phyloP scores from a whole-genome alignment of 306 rosid species.

The Prunus davidiana region DNA sequence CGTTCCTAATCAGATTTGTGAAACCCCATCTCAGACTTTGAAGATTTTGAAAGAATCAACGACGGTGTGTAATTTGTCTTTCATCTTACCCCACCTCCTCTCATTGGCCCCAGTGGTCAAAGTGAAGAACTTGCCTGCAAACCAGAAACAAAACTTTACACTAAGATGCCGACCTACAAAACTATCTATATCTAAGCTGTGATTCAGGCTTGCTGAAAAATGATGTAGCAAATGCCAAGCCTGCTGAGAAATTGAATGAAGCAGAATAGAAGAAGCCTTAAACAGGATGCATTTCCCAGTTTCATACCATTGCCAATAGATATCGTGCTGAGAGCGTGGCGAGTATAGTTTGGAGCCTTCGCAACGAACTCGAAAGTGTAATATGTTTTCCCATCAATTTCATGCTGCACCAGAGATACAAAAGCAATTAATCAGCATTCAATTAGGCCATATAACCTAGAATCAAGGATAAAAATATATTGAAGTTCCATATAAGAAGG shows the following conservation, averaged over 20 bases:
- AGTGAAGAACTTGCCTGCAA: slow-evolving; percentile 88
- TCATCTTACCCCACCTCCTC: slow-evolving; percentile 97
- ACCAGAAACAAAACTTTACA: background rate
- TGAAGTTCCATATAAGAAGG: background rate
- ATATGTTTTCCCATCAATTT: slow-evolving; percentile 72
- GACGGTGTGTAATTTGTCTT: slow-evolving; percentile 70
- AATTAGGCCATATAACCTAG: background rate
- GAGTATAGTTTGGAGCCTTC: slow-evolving; percentile 90
- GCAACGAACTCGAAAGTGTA: slow-evolving; percentile 85
- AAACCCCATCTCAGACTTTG: slow-evolving; percentile 36
- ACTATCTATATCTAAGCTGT: background rate
- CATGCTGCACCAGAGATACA: slow-evolving; percentile 54
- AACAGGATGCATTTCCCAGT: background rate
- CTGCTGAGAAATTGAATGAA: background rate
- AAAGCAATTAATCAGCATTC: slow-evolving; percentile 11
- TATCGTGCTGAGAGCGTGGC: slow-evolving; percentile 87
- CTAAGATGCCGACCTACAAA: background rate
- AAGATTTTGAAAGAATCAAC: slow-evolving; percentile 74
- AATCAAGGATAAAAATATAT: background rate
- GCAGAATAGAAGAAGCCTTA: background rate
- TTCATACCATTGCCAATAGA: slow-evolving; percentile 77
- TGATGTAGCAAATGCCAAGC: no score
- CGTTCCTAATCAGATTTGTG: slow-evolving; percentile 10
- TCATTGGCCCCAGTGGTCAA: slow-evolving; percentile 85
- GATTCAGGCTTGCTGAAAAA: background rate